A percentile compares a stretch with the other conserved stretches of the same genome.
These are phyloP conservation scores for Ogataea nitratoaversa DNA, from an alignment of 805 yeast genomes.

Conservation along the genomic window DNA sequence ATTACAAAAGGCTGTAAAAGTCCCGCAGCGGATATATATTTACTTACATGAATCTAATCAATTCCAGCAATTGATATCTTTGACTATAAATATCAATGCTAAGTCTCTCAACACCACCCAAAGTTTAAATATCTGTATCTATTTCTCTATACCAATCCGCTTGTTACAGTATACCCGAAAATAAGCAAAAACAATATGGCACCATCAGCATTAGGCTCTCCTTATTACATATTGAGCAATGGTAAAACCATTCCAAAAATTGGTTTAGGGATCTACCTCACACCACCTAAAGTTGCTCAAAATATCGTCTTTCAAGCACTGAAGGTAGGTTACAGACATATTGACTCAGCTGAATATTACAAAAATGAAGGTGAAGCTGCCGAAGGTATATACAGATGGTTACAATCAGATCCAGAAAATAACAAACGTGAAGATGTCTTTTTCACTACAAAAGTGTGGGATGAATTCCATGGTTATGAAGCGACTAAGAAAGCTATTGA, in stretches of 20 bases:
- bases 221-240: constrained; percentile 37
- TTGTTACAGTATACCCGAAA: background rate
- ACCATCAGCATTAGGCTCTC: constrained; percentile 1
- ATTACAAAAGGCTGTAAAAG: no score
- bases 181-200: background rate
- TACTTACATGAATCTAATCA: no score
- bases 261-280: constrained; percentile 51
- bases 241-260: constrained; percentile 53
- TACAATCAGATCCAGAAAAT: constrained; percentile 20
- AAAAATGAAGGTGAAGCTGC: constrained; percentile 60
- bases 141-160: no score
- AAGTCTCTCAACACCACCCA: no score
- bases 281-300: constrained; percentile 36
- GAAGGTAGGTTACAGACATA: constrained; percentile 63
- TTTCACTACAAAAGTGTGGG: constrained; percentile 37
- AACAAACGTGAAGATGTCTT: constrained; percentile 35
- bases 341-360: constrained; percentile 71
- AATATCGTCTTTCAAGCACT: constrained; percentile 55
- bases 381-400: constrained; percentile 49
- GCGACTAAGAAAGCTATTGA: constrained; percentile 40
- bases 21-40: no score
- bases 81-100: no score
- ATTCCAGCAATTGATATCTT: no score
- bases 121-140: no score
- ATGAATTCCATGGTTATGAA: constrained; percentile 31